Conservation (phyloP, 768 basidiomycete species). For the Tylopilus sp. region DNA sequence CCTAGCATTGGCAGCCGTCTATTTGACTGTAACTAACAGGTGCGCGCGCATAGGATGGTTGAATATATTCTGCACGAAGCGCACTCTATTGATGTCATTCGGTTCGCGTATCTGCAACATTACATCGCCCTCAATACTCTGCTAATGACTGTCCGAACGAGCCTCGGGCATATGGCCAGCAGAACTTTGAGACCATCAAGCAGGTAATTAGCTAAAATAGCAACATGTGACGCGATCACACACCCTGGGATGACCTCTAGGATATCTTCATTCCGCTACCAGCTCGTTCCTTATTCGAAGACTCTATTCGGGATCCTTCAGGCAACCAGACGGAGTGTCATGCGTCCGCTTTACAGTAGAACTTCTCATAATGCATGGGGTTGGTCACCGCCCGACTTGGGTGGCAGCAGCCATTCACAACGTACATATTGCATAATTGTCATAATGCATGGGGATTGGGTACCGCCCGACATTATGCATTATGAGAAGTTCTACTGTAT, state of each 20-base stretch:
- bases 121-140: not conserved
- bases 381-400: no score
- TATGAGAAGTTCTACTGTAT: no score
- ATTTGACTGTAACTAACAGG: not conserved
- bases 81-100: not conserved
- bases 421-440: no score
- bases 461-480: no score
- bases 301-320: slow-evolving; percentile 25
- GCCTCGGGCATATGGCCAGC: not conserved
- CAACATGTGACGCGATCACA: not conserved
- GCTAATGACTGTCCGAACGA: not conserved
- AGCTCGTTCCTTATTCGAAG: slow-evolving; percentile 27
- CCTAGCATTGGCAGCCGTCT: not conserved
- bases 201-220: not conserved
- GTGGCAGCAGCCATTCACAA: no score
- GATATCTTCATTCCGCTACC: slow-evolving; percentile 38
- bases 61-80: not conserved
- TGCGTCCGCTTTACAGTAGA: slow-evolving; percentile 34
- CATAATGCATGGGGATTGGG: no score
- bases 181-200: not conserved
- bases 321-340: slow-evolving; percentile 28
- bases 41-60: not conserved
- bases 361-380: no score
- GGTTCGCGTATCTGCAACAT: not conserved
- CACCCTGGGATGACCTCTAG: slow-evolving; percentile 14